A percentile compares a stretch with the other conserved stretches of the same genome.
Evolutionary conservation across 176 grass and related monocot genomes (phyloP).

Genomic region (Paspalum vaginatum): DNA sequence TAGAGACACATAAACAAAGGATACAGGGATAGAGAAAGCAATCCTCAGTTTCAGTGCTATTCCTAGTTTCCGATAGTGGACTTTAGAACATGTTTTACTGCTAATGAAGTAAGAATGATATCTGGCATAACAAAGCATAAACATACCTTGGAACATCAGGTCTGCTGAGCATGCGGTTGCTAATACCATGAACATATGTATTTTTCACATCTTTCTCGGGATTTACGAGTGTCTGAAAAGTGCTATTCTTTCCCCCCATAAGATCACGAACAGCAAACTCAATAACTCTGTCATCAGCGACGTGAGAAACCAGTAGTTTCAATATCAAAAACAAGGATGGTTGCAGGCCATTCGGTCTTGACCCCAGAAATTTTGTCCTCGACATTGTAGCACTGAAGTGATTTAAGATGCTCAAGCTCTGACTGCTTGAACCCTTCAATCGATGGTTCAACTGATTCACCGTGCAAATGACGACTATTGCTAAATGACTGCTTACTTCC

Average conservation of each 20-base stretch:
- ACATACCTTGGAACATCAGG: constrained; percentile 76
- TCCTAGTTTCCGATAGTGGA: constrained; percentile 4
- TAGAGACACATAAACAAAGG: constrained; percentile 24
- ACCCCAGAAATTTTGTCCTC: constrained; percentile 48
- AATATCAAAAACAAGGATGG: constrained; percentile 90
- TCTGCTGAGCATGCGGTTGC: constrained; percentile 53
- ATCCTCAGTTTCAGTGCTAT: background rate
- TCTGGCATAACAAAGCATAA: constrained; percentile 18
- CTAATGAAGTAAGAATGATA: constrained; percentile 21
- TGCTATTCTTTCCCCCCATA: constrained; percentile 72
- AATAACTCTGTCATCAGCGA: constrained; percentile 64
- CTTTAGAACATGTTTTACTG: background rate
- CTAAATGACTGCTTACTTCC: constrained; percentile 47
- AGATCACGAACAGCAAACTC: constrained; percentile 89
- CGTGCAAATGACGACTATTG: constrained; percentile 39
- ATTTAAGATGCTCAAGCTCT: constrained; percentile 62
- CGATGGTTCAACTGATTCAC: constrained; percentile 56
- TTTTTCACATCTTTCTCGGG: constrained; percentile 58
- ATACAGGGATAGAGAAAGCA: background rate
- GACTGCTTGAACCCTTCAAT: constrained; percentile 54
- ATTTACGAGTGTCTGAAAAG: constrained; percentile 82
- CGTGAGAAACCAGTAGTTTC: constrained; percentile 79
- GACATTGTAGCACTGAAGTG: constrained; percentile 63
- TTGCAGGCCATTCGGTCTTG: constrained; percentile 65
- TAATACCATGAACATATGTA: constrained; percentile 66